Conservation (phyloP, 208 protist species). For the Porcisia deanei region DNA sequence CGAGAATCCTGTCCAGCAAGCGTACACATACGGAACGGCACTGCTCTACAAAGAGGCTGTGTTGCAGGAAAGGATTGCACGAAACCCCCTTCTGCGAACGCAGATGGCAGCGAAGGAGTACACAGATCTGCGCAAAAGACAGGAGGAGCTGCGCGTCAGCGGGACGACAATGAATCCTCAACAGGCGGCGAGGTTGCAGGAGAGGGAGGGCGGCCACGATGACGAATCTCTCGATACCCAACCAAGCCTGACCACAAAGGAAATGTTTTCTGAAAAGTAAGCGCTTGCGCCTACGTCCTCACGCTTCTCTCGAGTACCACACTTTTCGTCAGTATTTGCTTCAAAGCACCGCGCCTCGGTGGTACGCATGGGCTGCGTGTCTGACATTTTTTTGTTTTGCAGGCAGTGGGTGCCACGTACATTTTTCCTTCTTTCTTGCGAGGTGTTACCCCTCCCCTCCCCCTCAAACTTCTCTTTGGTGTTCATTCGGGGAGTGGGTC, state of each 20-base stretch:
- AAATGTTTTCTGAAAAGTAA: conserved; percentile 49
- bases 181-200: conserved; percentile 52
- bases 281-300: conserved; percentile 3
- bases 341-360: neutral
- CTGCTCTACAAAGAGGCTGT: conserved; percentile 71
- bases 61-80: conserved; percentile 50
- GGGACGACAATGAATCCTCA: conserved; percentile 54
- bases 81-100: conserved; percentile 73
- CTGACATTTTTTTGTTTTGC: neutral
- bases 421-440: neutral
- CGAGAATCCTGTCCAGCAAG: conserved; percentile 44
- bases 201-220: conserved; percentile 34
- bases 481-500: neutral
- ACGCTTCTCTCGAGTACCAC: neutral
- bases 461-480: neutral
- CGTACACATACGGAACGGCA: conserved; percentile 80
- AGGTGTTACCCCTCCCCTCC: neutral
- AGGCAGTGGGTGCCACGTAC: neutral
- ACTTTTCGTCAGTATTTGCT: neutral
- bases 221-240: conserved; percentile 52
- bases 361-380: neutral
- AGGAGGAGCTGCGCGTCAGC: conserved; percentile 52
- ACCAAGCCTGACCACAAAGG: conserved; percentile 46
- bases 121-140: conserved; percentile 52
- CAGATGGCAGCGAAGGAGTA: conserved; percentile 72